These are phyloP conservation scores for Cryphonectria radicalis DNA, from an alignment of 2,329 filamentous ascomycete genomes.

Conservation along the genomic window DNA sequence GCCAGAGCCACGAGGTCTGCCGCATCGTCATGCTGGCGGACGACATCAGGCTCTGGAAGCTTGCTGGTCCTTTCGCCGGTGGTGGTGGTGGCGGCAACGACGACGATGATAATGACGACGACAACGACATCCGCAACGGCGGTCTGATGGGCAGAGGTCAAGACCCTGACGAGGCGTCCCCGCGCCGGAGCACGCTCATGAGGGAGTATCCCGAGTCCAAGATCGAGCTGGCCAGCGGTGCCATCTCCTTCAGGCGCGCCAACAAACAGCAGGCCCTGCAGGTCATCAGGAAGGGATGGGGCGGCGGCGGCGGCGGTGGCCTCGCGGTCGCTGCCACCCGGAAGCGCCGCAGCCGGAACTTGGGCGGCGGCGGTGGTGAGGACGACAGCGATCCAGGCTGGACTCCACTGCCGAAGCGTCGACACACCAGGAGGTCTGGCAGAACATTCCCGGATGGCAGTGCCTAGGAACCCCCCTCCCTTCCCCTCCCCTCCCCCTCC, in stretches of 20 bases:
- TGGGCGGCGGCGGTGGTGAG: not conserved
- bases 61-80: too few relatives aligned
- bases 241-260: not conserved
- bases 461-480: not conserved
- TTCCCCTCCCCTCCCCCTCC: not conserved
- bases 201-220: not conserved
- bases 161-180: not conserved
- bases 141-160: not conserved
- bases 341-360: not conserved
- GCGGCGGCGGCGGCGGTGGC: too few relatives aligned
- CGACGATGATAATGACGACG: not conserved
- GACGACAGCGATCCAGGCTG: not conserved
- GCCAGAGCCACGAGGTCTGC: not conserved
- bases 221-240: not conserved
- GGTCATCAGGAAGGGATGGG: constrained; percentile 19
- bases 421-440: not conserved
- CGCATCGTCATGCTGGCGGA: constrained; percentile 7
- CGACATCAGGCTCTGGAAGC: constrained; percentile 7
- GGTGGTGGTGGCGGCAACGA: too few relatives aligned
- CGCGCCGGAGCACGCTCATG: not conserved
- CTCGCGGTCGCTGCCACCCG: not conserved
- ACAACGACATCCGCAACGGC: too few relatives aligned
- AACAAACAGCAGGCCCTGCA: too few relatives aligned
- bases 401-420: not conserved
- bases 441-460: not conserved